phyloP scores from a whole-genome alignment of 2,329 filamentous ascomycete species.

The Clonostachys sp. region DNA sequence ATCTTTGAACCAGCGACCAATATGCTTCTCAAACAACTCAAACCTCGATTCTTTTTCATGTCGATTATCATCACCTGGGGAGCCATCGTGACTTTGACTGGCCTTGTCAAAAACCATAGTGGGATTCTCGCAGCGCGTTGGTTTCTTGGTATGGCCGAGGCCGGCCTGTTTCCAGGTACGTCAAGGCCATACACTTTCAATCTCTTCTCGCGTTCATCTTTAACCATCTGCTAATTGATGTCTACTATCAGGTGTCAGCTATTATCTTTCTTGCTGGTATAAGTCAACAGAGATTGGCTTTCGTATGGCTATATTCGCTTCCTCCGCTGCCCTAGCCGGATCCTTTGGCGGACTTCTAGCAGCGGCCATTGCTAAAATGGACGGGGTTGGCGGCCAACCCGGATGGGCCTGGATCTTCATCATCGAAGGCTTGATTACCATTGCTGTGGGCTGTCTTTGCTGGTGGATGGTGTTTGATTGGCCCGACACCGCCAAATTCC shows the following conservation, averaged over 20 bases:
- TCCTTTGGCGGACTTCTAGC: slow-evolving; percentile 72
- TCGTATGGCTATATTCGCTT: slow-evolving; percentile 72
- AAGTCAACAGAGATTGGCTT: slow-evolving; percentile 61
- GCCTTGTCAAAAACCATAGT: slow-evolving; percentile 40
- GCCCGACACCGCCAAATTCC: slow-evolving; percentile 71
- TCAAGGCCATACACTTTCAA: no score
- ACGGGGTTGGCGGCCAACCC: slow-evolving; percentile 52
- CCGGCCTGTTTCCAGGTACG: slow-evolving; percentile 55
- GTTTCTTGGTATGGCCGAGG: slow-evolving; percentile 60
- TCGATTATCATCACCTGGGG: slow-evolving; percentile 59
- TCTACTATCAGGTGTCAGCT: slow-evolving; percentile 37
- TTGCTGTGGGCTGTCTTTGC: slow-evolving; percentile 59
- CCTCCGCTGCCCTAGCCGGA: slow-evolving; percentile 73
- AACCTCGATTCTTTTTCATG: slow-evolving; percentile 71
- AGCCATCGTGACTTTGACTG: slow-evolving; percentile 44
- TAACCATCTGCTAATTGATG: no score
- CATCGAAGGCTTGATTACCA: slow-evolving; percentile 65
- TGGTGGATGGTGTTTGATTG: slow-evolving; percentile 79
- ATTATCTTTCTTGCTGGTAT: slow-evolving; percentile 78
- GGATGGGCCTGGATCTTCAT: slow-evolving; percentile 67
- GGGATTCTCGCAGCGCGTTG: slow-evolving; percentile 46
- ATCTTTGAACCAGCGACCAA: slow-evolving; percentile 76
- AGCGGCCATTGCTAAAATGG: slow-evolving; percentile 65
- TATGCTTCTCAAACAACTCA: slow-evolving; percentile 67
- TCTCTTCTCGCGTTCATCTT: no score